Base-by-base conservation (phyloP, 345 rosid genomes). In the Eucalyptus polybractea region DNA sequence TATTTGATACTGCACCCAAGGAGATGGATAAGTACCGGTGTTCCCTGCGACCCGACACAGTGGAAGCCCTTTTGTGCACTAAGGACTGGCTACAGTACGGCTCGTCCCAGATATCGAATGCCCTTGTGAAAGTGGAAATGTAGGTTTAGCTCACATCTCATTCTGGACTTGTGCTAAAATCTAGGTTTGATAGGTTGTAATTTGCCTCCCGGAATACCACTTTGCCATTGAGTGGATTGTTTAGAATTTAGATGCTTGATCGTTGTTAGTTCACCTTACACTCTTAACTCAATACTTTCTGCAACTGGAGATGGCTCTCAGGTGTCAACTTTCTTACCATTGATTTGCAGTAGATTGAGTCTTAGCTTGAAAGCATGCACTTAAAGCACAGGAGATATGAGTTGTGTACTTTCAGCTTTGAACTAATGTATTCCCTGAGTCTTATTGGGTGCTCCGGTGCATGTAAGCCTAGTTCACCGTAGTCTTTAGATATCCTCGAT, bases 21-120 rank as follows among this genome's bases (percentile, higher is more conserved):
- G 95, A 94, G 93, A 92, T 97, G 91, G 99, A 97, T 92, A 89
- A 60, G 88, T 97, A 97, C 90, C 89, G 96, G 91, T 93, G 96
- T 62, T 94, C 97, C 13, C 91, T 96, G 91, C 91, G 98, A 87
- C 99, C 98, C 6, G 99, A 97, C 90, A 97, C 98, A 0, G 94
- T 97, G 88, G 99, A 97, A 91, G 99, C 99, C 86, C 94, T 97
- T 80, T 91, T 97, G 22, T 97, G 99, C 56, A 96, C 97, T 21
- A 97, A 94, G 95, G 98, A 97, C 44, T 97, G 99, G 99, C 93
- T 97, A 86, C 97, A 92, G 88, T 89, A 90, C 60, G 93, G 94
- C 50, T 72, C 91, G 44, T 65, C 90, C 5, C 95, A 90, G 50
- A 86, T 83, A 69, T 91, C 96, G 16, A 93, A 89, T 88, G 95